A percentile compares a stretch with the other conserved stretches of the same genome.
phyloP scores from a whole-genome alignment of 2,329 filamentous ascomycete genomes.

The Didymella segeticola region DNA sequence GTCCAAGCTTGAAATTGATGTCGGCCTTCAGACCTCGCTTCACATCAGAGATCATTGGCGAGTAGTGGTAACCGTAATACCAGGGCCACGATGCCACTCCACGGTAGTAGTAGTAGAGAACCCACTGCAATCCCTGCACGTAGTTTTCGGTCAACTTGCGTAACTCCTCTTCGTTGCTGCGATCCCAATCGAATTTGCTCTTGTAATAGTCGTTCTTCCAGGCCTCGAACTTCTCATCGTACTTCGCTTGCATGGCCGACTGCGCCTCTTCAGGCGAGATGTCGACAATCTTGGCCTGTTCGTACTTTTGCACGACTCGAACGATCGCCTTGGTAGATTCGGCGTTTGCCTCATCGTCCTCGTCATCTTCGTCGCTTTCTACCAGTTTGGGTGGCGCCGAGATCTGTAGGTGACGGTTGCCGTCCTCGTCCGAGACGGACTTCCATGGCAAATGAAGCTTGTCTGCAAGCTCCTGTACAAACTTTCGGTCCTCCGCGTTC shows the following conservation, averaged over 20 bases:
- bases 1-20: constrained; percentile 90
- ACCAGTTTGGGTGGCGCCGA: constrained; percentile 62
- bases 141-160: constrained; percentile 91
- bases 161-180: constrained; percentile 81
- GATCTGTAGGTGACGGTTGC: constrained; percentile 70
- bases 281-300: constrained; percentile 86
- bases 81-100: constrained; percentile 98
- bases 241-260: constrained; percentile 79
- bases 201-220: constrained; percentile 97
- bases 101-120: constrained; percentile 96
- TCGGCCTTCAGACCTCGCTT: constrained; percentile 85
- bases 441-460: constrained; percentile 71
- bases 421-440: constrained; percentile 68
- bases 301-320: constrained; percentile 87
- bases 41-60: constrained; percentile 96
- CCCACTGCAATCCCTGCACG: constrained; percentile 96
- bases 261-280: constrained; percentile 79
- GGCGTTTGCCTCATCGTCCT: constrained; percentile 76
- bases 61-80: constrained; percentile 97
- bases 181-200: constrained; percentile 88
- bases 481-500: constrained; percentile 86
- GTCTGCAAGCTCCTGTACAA: constrained; percentile 84
- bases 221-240: constrained; percentile 84
- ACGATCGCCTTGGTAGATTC: constrained; percentile 83
- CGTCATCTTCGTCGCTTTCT: constrained; percentile 62